Base-by-base conservation (phyloP, 1,284 basidiomycete genomes). In the Singerocomus rubriflavus region DNA sequence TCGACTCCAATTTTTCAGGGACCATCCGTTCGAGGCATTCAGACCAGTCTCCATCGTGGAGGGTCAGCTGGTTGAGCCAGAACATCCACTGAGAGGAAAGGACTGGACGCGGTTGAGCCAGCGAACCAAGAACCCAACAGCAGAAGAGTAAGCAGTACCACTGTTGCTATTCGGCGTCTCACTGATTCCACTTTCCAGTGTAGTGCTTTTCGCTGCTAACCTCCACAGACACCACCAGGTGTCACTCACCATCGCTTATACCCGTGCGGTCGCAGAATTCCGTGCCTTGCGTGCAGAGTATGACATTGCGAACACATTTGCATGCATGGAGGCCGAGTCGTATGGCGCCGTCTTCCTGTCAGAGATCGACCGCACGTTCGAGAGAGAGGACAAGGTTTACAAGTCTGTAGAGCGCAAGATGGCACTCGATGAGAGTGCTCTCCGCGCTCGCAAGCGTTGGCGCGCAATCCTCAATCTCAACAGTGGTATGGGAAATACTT, bases 1-100 rank as follows among this genome's bases (percentile, higher is more conserved):
- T 47, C 84, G 96, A 40, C 77, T 84, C 48, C 91, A 93, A 68
- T 99, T 99, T 78, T 98, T 95, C 75, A 77, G 79, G 47, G 96
- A 99, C 72, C 95, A 98, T 66, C 94, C 96, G 3, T 98, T 98
- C 67, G 95, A 99, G 72, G 88, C 92, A 1, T 89, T 95, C 68
- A 79, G 94, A 36, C 85, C 93, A 2, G 76, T 79, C 13, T 85
- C 81, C 11, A 70, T 99, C 44, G 82, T 91, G 1, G 96, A 99
- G 72, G 76, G 75, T 38, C 78, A 71, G 32, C 69, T 71, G 13
- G 74, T 89, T 44, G 76, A 79, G 57, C 71, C 75, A 25, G 72
- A 79, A 44, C 80, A 85, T 57, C 75, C 78, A 27, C 66, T 90
- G 6, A 68, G 66, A 29, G 92, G 88, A 0, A 61, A 64, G 46